Base-by-base conservation (phyloP, 257 asterid species). In the Dorcoceras hygrometricum region DNA sequence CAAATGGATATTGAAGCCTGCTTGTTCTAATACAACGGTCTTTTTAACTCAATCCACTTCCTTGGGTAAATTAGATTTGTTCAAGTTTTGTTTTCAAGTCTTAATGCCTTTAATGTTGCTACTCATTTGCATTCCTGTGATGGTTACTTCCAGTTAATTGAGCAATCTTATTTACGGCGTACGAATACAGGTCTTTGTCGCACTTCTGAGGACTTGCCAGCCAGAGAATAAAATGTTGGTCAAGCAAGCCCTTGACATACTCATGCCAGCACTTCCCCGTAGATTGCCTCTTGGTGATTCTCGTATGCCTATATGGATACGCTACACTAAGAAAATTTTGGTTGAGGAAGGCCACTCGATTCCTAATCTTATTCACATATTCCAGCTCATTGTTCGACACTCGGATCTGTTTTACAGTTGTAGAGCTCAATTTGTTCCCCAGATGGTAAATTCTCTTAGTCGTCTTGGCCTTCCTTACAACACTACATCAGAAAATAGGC, bases 301-400 rank as follows among this genome's bases (percentile, higher is more conserved):
- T 29, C 99, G 97, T 24, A 94, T 94, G 97, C 97, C 99, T 58
- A 94, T 94, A 72, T 94, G 99, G 99, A 94, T 94, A 81, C 97
- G 99, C 39, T 94, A 94, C 84, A 94, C 99, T 10, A 94, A 90
- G 81, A 94, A 94, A 77, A 94, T 94, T 59, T 87, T 94, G 61
- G 99, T 94, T 29, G 99, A 94, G 86, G 99, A 94, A 81, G 97
- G 99, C 24, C 97, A 94, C 79, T 94, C 99, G 9, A 86, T 90
- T 70, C 97, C 99, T 53, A 94, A 94, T 78, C 91, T 94, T 71
- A 94, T 94, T 76, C 99, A 94, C 82, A 94, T 94, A 78, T 94
- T 94, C 84, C 99, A 94, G 91, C 99, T 94, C 72, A 89, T 94
- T 75, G 99, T 90, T 68, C 97, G 97, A 79, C 99, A 94, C 80